Evolutionary conservation across 2,329 filamentous ascomycete genomes (phyloP).

Genomic region (Epichloe bromicola): DNA sequence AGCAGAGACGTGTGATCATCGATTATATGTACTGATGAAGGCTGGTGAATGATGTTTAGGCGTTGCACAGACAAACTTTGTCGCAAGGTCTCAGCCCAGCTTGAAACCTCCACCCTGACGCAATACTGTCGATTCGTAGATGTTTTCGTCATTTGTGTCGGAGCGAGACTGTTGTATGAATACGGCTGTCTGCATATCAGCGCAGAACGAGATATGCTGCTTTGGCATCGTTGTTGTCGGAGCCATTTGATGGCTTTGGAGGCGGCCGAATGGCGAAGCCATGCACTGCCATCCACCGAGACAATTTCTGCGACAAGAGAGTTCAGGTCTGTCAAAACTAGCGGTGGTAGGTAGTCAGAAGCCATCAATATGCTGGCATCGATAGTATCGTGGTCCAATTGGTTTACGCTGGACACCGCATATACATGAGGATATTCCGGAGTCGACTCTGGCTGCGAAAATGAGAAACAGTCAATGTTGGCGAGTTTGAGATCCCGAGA

Average conservation of each 20-base stretch:
- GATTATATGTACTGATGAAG: neutral
- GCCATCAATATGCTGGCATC: conserved; percentile 91
- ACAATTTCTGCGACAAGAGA: conserved; percentile 63
- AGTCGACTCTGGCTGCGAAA: conserved; percentile 28
- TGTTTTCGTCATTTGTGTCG: neutral
- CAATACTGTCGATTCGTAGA: conserved; percentile 12
- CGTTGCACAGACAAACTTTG: conserved; percentile 23
- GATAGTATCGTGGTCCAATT: conserved; percentile 67
- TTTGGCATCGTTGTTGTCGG: conserved; percentile 16
- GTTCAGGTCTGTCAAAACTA: conserved; percentile 61
- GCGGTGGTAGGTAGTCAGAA: conserved; percentile 73
- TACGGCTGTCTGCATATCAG: neutral
- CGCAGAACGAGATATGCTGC: conserved; percentile 5
- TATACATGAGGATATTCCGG: conserved; percentile 40
- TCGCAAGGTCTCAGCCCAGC: conserved; percentile 24
- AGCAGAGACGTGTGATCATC: conserved; percentile 6
- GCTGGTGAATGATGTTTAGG: conserved; percentile 8
- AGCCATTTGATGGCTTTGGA: conserved; percentile 71
- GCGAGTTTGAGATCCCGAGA: conserved; percentile 40
- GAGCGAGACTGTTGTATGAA: neutral
- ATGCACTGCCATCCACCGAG: conserved; percentile 62
- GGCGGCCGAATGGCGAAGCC: conserved; percentile 70
- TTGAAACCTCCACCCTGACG: conserved; percentile 21
- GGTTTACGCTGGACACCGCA: conserved; percentile 62
- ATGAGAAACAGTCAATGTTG: conserved; percentile 53